Evolutionary conservation across 768 basidiomycete genomes (phyloP), one percentile per base, ranked within the genome.

Genomic region (Tricholoma sp.): DNA sequence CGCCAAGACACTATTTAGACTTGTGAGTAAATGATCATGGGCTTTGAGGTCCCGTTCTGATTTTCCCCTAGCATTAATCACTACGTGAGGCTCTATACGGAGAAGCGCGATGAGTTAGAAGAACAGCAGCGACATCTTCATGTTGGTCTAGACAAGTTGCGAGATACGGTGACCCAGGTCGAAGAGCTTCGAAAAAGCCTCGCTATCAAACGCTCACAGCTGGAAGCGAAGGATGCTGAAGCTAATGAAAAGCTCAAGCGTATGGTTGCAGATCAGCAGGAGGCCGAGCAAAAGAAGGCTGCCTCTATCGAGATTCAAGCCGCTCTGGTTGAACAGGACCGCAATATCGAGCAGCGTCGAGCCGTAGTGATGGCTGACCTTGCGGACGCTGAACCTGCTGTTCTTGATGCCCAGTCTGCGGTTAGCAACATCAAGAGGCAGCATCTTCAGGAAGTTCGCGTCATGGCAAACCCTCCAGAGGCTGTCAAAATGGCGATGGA

Each of bases 71-170:
- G 94, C 69, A 96, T 99, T 74, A 91, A 95, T 62, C 97, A 99
- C 64, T 99, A 97, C 67, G 96, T 98, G 34, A 83, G 89, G 16
- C 82, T 99, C 27, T 94, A 94, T 69, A 91, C 86, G 51, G 96
- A 98, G 72, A 99, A 98, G 72, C 89, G 93, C 11, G 95, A 97
- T 61, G 95, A 98, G 66, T 79, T 99, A 16, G 97, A 98, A 71
- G 97, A 99, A 69, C 95, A 99, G 67, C 97, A 98, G 66, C 89
- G 97, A 29, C 97, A 99, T 75, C 81, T 99, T 55, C 97, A 99
- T 64, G 94, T 98, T 59, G 97, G 97, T 57, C 83, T 99, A 52
- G 95, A 98, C 72, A 99, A 99, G 72, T 83, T 98, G 24, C 87
- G 85, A 29, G 92, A 95, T 58, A 99, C 97, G 0, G 95, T 99